Evolutionary conservation across 345 rosid genomes (phyloP).

Genomic region (Eucalyptus erythrocorys): DNA sequence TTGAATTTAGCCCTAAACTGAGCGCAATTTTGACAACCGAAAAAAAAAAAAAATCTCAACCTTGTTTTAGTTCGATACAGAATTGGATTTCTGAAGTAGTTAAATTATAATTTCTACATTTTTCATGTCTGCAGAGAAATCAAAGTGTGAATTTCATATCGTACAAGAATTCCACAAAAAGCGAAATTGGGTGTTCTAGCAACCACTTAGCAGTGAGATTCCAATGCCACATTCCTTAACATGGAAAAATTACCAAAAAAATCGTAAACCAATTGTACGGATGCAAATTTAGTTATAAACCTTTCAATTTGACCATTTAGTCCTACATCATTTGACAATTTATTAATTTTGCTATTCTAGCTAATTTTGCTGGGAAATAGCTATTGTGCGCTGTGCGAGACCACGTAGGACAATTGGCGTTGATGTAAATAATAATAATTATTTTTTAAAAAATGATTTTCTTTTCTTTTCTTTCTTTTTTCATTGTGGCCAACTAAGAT

Average conservation of each 20-base stretch:
- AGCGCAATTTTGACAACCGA: neutral
- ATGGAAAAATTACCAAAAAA: neutral
- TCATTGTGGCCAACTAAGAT: no score
- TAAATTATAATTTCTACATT: neutral
- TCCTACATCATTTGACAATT: no score
- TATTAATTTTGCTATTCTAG: fast-evolving
- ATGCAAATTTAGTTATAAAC: neutral
- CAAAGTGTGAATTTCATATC: neutral
- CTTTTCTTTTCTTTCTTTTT: no score
- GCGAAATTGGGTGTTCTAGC: neutral
- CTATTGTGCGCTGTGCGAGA: fast-evolving
- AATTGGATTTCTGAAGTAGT: neutral
- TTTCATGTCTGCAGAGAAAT: neutral
- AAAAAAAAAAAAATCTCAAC: neutral
- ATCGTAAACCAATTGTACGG: fast-evolving
- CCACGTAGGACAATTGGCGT: fast-evolving
- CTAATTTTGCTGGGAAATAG: fast-evolving
- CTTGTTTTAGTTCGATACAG: neutral
- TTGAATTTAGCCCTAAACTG: neutral
- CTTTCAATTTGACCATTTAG: fast-evolving
- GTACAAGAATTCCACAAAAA: neutral
- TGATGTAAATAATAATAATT: no score
- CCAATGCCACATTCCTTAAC: fast-evolving
- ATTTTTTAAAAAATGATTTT: no score
- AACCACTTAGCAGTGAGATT: neutral